Conservation (phyloP, 306 rosid genomes). For the Quercus gilva region DNA sequence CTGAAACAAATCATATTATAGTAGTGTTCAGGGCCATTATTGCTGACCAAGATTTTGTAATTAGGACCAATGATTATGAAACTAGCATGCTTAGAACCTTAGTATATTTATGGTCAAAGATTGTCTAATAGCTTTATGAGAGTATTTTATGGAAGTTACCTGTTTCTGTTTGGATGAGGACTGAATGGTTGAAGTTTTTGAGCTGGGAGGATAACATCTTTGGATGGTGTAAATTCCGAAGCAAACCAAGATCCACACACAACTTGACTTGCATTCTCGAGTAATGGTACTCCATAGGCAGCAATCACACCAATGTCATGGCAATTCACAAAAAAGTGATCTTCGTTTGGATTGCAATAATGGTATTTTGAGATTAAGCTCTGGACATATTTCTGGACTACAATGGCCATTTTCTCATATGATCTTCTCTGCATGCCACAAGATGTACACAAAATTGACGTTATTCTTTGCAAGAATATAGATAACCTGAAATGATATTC, state of each 20-base stretch:
- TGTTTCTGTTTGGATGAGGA: background rate
- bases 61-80: too few species aligned
- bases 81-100: too few species aligned
- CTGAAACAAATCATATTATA: too few species aligned
- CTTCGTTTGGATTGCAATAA: slow-evolving; percentile 33
- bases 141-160: slow-evolving; percentile 5
- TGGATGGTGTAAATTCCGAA: slow-evolving; percentile 17
- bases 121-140: too few species aligned
- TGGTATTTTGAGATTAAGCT: slow-evolving; percentile 21
- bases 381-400: slow-evolving; percentile 24
- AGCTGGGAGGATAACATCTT: slow-evolving; percentile 28
- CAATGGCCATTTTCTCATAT: background rate
- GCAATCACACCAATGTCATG: slow-evolving; percentile 26
- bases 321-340: slow-evolving; percentile 37
- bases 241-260: slow-evolving; percentile 27
- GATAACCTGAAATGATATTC: background rate
- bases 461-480: background rate
- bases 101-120: too few species aligned
- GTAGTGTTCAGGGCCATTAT: too few species aligned
- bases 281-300: slow-evolving; percentile 15
- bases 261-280: slow-evolving; percentile 28
- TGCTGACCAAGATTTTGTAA: too few species aligned
- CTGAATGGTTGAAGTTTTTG: background rate
- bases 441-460: background rate
- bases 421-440: slow-evolving; percentile 18